Evolutionary conservation across 441 rosid genomes (phyloP).

Genomic region (Populus hybrid): DNA sequence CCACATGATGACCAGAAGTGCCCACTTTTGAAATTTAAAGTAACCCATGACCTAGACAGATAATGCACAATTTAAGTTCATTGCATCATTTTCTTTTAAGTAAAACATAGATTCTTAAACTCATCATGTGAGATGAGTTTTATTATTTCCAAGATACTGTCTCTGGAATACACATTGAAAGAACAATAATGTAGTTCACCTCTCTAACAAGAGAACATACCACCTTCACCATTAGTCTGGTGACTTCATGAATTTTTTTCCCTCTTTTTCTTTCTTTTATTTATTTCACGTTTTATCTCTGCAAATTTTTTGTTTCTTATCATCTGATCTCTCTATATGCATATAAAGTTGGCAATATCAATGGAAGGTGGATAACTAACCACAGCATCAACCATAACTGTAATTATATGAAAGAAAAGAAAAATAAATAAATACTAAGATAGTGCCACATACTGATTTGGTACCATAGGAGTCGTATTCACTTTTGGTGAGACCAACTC

Average conservation of each 20-base stretch:
- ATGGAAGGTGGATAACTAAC: not conserved
- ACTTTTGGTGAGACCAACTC: constrained; percentile 78
- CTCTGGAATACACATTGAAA: not conserved
- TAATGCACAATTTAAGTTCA: not conserved
- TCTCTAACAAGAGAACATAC: not conserved
- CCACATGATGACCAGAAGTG: not conserved
- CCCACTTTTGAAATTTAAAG: not conserved
- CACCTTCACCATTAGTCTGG: not conserved
- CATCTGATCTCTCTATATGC: not conserved
- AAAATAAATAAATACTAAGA: constrained; percentile 16
- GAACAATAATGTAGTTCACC: not conserved
- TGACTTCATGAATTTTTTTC: not conserved
- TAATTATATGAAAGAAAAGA: not conserved
- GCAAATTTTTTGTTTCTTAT: not conserved
- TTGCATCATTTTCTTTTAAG: not conserved
- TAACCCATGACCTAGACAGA: not conserved
- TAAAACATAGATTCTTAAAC: not conserved
- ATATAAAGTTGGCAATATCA: not conserved
- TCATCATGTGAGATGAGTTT: too few relatives aligned
- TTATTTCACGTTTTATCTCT: too few relatives aligned
- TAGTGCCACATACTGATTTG: constrained; percentile 59
- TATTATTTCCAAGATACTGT: not conserved
- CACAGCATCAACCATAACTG: not conserved
- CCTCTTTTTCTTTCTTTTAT: too few relatives aligned
- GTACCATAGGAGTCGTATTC: constrained; percentile 71